Conservation (phyloP, 805 yeast genomes). For the Barnettozyma populi region DNA sequence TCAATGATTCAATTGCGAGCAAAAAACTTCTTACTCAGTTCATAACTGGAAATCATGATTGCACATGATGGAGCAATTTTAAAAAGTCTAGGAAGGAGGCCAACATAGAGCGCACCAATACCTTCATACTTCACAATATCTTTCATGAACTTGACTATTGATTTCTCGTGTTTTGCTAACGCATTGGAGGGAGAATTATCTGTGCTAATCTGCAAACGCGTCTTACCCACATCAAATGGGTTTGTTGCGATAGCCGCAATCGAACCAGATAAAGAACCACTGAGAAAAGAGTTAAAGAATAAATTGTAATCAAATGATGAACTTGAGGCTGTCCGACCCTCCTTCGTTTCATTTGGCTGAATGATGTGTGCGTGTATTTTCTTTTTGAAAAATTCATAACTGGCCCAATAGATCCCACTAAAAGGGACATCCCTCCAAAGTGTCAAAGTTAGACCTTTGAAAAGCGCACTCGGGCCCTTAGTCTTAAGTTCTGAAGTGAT, state of each 20-base stretch:
- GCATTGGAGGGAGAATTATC: conserved; percentile 8
- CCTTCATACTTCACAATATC: conserved; percentile 73
- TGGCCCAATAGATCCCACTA: conserved; percentile 91
- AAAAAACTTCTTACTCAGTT: conserved; percentile 68
- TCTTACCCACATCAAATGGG: conserved; percentile 97
- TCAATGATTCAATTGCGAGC: conserved; percentile 4
- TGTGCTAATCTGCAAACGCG: conserved; percentile 70
- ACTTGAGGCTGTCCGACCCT: background rate
- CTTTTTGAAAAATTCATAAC: conserved; percentile 49
- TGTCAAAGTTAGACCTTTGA: conserved; percentile 82
- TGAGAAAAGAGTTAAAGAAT: conserved; percentile 59
- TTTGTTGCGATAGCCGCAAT: conserved; percentile 84
- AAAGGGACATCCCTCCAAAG: conserved; percentile 98
- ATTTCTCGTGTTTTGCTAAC: conserved; percentile 27
- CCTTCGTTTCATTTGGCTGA: background rate
- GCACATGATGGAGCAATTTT: conserved; percentile 98
- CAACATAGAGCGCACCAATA: conserved; percentile 75
- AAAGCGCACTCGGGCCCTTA: conserved; percentile 61
- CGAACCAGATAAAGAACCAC: conserved; percentile 82
- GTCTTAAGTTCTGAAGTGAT: conserved; percentile 42
- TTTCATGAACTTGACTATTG: conserved; percentile 65
- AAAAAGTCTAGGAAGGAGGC: conserved; percentile 77
- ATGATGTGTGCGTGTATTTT: conserved; percentile 5
- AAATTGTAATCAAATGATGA: conserved; percentile 32
- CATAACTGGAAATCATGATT: conserved; percentile 94